Percentiles rank a stretch among this genome's conserved stretches.
Conservation (phyloP, 768 basidiomycete species). For the Rhodotorula paludigena region DNA sequence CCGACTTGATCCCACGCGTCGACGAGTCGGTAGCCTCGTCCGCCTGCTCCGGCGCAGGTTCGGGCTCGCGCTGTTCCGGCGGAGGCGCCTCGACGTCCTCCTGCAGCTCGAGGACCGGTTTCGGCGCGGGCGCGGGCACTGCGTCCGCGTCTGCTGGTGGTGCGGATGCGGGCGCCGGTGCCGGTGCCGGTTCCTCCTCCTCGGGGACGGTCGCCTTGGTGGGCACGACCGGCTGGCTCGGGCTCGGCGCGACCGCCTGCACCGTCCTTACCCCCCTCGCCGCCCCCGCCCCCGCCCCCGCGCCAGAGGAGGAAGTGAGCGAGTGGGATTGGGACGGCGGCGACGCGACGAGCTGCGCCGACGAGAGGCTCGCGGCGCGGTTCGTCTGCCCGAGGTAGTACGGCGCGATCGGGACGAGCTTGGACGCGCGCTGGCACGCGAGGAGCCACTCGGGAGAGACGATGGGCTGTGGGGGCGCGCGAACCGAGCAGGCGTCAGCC, state of each 20-base stretch:
- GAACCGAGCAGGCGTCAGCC: background rate
- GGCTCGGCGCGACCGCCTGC: background rate
- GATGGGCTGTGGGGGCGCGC: constrained; percentile 55
- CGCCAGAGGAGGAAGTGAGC: too few species aligned
- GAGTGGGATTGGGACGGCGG: too few species aligned
- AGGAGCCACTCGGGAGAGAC: constrained; percentile 93
- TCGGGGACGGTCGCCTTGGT: background rate
- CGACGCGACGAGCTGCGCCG: constrained; percentile 33
- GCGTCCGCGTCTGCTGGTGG: background rate
- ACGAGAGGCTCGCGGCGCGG: constrained; percentile 39
- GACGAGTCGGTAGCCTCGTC: background rate
- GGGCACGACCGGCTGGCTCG: background rate
- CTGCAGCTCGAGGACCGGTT: constrained; percentile 7
- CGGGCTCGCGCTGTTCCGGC: background rate
- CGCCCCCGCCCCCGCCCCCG: too few species aligned
- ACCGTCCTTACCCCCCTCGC: too few species aligned
- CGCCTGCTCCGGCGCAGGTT: background rate
- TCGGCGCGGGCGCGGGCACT: background rate
- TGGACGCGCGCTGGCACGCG: constrained; percentile 77
- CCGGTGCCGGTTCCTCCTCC: too few species aligned
- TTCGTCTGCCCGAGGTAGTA: constrained; percentile 50
- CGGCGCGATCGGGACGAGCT: constrained; percentile 82
- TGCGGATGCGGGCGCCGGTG: too few species aligned
- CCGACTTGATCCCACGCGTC: background rate
- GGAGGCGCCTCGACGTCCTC: constrained; percentile 15